Conservation (phyloP, 495 filamentous ascomycete genomes). For the Aspergillus conjunctus region DNA sequence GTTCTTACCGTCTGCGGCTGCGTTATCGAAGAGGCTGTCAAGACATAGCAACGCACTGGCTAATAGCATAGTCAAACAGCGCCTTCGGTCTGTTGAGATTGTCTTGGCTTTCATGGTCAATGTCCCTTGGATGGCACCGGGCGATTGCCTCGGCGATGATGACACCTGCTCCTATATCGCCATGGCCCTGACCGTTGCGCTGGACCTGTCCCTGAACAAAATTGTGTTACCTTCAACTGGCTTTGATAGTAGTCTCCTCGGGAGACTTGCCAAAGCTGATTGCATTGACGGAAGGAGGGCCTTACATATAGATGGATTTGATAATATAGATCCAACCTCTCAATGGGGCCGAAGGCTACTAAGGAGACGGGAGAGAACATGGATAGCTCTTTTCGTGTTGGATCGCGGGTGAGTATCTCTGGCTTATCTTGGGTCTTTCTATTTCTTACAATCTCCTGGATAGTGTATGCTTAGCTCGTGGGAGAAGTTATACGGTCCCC, state of each 20-base stretch:
- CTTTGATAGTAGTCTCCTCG: slow-evolving; percentile 50
- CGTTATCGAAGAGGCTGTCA: slow-evolving; percentile 63
- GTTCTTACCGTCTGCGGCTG: slow-evolving; percentile 62
- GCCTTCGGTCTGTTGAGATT: slow-evolving; percentile 69
- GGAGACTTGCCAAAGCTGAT: slow-evolving; percentile 59
- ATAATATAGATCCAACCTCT: slow-evolving; percentile 60
- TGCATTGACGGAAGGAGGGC: slow-evolving; percentile 67
- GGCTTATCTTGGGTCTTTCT: neutral
- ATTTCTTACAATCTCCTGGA: slow-evolving; percentile 13
- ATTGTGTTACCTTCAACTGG: slow-evolving; percentile 58
- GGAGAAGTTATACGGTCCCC: slow-evolving; percentile 67
- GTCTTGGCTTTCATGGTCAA: slow-evolving; percentile 77
- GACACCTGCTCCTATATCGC: slow-evolving; percentile 72
- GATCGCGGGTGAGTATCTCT: slow-evolving; percentile 59
- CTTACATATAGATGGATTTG: slow-evolving; percentile 67
- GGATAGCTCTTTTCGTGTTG: slow-evolving; percentile 73
- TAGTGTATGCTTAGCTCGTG: slow-evolving; percentile 69
- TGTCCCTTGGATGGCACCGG: slow-evolving; percentile 74
- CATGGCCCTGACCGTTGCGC: slow-evolving; percentile 66
- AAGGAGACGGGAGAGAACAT: slow-evolving; percentile 66
- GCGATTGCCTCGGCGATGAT: slow-evolving; percentile 66
- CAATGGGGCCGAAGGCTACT: slow-evolving; percentile 60
- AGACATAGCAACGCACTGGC: slow-evolving; percentile 66
- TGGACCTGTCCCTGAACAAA: slow-evolving; percentile 71
- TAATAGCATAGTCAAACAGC: slow-evolving; percentile 57